These are phyloP conservation scores for Tulasnella sp. DNA, from an alignment of 768 basidiomycete genomes.

Conservation along the genomic window DNA sequence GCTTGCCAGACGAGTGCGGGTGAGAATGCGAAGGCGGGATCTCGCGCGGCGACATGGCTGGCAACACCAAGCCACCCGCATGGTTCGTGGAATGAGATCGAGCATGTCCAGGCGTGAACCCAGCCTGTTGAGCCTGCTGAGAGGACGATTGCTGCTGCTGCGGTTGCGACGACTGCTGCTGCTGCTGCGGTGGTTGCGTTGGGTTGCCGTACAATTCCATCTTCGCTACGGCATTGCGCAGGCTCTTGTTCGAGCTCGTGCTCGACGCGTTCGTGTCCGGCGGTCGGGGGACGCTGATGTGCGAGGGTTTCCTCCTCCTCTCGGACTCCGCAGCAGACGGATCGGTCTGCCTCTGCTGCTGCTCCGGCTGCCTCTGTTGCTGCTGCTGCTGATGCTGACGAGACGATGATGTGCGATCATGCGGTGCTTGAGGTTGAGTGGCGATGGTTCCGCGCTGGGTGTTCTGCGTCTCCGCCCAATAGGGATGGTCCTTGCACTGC, in stretches of 20 bases:
- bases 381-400: conserved; percentile 8
- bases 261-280: conserved; percentile 20
- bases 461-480: conserved; percentile 67
- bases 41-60: conserved; percentile 44
- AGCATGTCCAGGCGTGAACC: conserved; percentile 6
- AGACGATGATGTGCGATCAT: not conserved
- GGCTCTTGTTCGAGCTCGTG: conserved; percentile 22
- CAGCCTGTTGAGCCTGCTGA: not conserved
- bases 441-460: conserved; percentile 18
- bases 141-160: conserved; percentile 1
- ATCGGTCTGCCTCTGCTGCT: not conserved
- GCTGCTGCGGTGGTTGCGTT: conserved; percentile 10
- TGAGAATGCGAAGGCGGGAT: conserved; percentile 51
- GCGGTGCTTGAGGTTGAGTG: conserved; percentile 12
- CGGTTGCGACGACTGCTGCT: not conserved
- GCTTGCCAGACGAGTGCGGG: conserved; percentile 37
- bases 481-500: conserved; percentile 83
- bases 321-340: not conserved
- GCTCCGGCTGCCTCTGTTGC: not conserved
- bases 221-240: conserved; percentile 14
- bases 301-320: not conserved
- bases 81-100: conserved; percentile 1
- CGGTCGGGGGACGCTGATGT: not conserved
- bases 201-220: conserved; percentile 1
- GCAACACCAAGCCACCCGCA: conserved; percentile 31